Evolutionary conservation across 441 rosid species (phyloP).

Genomic region (Euphorbia celastroides): DNA sequence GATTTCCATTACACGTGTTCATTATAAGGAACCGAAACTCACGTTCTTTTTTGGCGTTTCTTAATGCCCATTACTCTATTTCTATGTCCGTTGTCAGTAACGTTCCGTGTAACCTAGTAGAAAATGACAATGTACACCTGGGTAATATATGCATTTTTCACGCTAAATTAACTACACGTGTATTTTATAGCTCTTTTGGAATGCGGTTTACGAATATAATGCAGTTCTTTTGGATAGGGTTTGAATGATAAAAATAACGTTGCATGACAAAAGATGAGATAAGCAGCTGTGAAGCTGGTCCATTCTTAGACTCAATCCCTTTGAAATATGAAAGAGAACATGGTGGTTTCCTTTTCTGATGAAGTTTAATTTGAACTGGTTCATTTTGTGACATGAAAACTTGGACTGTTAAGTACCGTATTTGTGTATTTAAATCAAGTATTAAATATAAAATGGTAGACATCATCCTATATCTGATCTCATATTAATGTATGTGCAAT

Average conservation of each 20-base stretch:
- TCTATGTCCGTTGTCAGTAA: too few species aligned
- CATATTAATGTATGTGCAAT: too few species aligned
- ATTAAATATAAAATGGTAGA: too few species aligned
- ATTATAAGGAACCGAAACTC: too few species aligned
- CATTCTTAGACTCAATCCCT: not conserved
- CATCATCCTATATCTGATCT: not conserved
- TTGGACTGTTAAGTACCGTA: not conserved
- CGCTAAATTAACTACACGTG: not conserved
- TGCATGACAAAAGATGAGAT: not conserved
- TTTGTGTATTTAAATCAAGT: not conserved
- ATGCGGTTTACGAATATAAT: not conserved
- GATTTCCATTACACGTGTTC: too few species aligned
- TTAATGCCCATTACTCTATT: too few species aligned
- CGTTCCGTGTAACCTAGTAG: too few species aligned
- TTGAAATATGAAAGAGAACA: not conserved
- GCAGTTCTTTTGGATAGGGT: not conserved
- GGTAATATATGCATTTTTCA: not conserved
- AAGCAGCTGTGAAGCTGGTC: not conserved
- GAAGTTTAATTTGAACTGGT: not conserved
- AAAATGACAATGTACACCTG: not conserved
- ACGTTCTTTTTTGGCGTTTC: too few species aligned
- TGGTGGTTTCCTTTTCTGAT: not conserved
- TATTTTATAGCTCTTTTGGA: not conserved
- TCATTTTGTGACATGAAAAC: not conserved
- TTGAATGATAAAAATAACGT: not conserved